These are phyloP conservation scores for Backusella westeae DNA, from an alignment of 192 early-diverging fungal genomes.

Conservation along the genomic window DNA sequence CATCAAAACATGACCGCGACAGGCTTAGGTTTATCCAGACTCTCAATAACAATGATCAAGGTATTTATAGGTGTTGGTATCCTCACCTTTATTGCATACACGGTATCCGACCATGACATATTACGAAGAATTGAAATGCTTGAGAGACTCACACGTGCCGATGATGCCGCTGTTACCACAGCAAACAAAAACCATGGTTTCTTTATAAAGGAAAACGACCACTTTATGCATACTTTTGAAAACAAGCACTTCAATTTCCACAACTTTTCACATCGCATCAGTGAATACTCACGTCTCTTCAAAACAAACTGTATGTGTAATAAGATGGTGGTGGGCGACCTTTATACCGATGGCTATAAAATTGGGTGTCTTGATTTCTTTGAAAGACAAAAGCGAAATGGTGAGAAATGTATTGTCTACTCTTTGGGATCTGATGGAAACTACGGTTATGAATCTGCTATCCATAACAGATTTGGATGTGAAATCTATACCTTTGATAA, in stretches of 20 bases:
- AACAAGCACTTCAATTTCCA: background rate
- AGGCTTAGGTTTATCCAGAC: background rate
- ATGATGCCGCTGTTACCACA: background rate
- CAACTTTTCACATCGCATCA: background rate
- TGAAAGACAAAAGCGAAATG: background rate
- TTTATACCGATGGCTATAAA: background rate
- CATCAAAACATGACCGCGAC: background rate
- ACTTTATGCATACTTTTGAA: background rate
- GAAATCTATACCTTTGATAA: background rate
- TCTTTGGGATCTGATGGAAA: background rate
- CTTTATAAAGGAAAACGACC: background rate
- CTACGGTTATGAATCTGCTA: background rate
- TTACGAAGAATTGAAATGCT: background rate
- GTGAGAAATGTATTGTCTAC: background rate
- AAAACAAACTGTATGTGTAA: slow-evolving; percentile 4
- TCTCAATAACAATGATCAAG: background rate
- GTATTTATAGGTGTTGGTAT: background rate
- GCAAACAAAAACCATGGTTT: background rate
- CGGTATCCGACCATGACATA: background rate
- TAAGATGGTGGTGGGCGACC: background rate
- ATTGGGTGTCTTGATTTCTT: background rate
- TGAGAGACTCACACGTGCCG: background rate
- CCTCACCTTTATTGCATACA: background rate
- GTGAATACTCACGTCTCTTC: background rate
- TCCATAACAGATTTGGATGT: background rate